phyloP scores from a whole-genome alignment of 805 yeast genomes.

The Metschnikowia santaceciliae region DNA sequence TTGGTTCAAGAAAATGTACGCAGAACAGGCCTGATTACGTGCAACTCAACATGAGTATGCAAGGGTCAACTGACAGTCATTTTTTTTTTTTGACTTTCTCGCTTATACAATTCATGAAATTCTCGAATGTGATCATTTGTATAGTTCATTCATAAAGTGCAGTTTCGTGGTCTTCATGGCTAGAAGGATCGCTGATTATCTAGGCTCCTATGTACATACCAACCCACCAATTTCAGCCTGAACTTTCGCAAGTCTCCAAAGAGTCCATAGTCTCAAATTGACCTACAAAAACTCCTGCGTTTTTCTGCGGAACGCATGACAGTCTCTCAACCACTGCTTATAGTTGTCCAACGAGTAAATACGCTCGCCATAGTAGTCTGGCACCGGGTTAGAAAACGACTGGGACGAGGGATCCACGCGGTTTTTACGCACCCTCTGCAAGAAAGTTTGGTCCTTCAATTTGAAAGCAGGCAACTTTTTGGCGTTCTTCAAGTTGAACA shows the following conservation, averaged over 20 bases:
- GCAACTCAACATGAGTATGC: too few relatives aligned
- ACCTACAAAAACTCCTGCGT: conserved; percentile 62
- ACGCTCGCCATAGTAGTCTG: conserved; percentile 98
- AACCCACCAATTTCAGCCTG: neutral
- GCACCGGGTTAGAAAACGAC: conserved; percentile 89
- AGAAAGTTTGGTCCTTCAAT: conserved; percentile 66
- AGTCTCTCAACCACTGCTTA: conserved; percentile 94
- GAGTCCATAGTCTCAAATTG: neutral
- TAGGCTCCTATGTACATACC: neutral
- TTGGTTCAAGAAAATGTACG: too few relatives aligned
- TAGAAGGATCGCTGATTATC: too few relatives aligned
- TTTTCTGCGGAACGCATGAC: conserved; percentile 84
- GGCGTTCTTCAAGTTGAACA: conserved; percentile 57
- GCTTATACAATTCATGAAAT: too few relatives aligned
- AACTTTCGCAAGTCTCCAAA: neutral
- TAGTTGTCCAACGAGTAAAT: conserved; percentile 82
- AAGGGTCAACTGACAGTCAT: too few relatives aligned
- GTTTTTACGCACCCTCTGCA: conserved; percentile 67
- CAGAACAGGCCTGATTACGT: too few relatives aligned
- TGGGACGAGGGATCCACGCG: conserved; percentile 92
- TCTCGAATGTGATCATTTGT: too few relatives aligned
- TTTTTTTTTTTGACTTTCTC: too few relatives aligned
- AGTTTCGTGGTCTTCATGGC: too few relatives aligned
- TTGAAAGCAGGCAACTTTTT: conserved; percentile 44
- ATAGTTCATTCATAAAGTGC: too few relatives aligned